A percentile compares a stretch with the other conserved stretches of the same genome.
Conservation (phyloP, 2,329 filamentous ascomycete species). For the Fusarium lyarnte region DNA sequence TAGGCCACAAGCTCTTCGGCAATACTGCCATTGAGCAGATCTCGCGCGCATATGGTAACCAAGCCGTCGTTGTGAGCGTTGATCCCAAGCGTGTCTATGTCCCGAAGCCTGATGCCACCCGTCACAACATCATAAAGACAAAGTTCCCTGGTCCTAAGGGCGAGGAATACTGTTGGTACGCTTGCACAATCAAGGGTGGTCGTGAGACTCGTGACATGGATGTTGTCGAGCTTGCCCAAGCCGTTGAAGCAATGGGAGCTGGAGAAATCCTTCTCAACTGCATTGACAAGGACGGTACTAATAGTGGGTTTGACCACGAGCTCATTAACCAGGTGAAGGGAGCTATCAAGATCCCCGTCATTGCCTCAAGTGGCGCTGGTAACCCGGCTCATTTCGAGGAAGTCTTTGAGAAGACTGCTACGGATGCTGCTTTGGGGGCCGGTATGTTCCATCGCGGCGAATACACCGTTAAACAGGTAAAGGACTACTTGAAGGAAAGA, state of each 20-base stretch:
- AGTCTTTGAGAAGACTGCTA: conserved; percentile 85
- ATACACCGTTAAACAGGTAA: conserved; percentile 94
- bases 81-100: conserved; percentile 95
- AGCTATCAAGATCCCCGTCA: conserved; percentile 91
- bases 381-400: conserved; percentile 88
- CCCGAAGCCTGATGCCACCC: conserved; percentile 72
- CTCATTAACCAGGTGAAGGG: conserved; percentile 87
- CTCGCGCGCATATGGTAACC: conserved; percentile 90
- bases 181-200: conserved; percentile 95
- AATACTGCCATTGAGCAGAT: conserved; percentile 96
- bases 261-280: conserved; percentile 97
- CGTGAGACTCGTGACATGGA: conserved; percentile 94
- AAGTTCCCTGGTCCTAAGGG: conserved; percentile 75
- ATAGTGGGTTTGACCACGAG: conserved; percentile 93
- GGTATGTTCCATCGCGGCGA: conserved; percentile 98
- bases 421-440: conserved; percentile 92
- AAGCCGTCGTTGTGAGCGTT: conserved; percentile 95
- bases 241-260: conserved; percentile 94
- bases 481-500: conserved; percentile 77
- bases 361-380: conserved; percentile 92
- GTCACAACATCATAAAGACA: conserved; percentile 79
- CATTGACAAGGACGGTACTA: conserved; percentile 96
- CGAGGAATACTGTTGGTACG: conserved; percentile 92
- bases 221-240: conserved; percentile 85
- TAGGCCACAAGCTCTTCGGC: conserved; percentile 75